These are phyloP conservation scores for Phytopythium montanum DNA, from an alignment of 352 stramenopile genomes.

Conservation along the genomic window DNA sequence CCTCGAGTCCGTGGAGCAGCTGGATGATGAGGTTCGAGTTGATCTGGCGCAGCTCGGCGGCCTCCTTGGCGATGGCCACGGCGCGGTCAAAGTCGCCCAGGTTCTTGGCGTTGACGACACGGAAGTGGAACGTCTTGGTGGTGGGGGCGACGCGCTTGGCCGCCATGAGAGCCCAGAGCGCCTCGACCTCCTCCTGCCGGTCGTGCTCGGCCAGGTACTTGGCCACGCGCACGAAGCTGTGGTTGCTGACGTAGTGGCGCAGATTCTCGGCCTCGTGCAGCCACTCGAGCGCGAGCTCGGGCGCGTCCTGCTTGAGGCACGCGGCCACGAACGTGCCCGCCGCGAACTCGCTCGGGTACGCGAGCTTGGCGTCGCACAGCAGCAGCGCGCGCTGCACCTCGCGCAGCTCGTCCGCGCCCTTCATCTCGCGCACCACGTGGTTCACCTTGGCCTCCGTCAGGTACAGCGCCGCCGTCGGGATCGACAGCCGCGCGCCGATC, in stretches of 20 bases:
- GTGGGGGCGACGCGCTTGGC: constrained; percentile 39
- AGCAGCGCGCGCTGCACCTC: constrained; percentile 71
- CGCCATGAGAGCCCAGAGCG: constrained; percentile 53
- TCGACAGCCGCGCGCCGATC: constrained; percentile 74
- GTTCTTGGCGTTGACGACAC: constrained; percentile 61
- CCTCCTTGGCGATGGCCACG: constrained; percentile 59
- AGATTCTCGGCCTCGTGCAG: constrained; percentile 64
- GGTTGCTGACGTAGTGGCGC: constrained; percentile 74
- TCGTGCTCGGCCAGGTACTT: constrained; percentile 50
- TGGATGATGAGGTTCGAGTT: constrained; percentile 77
- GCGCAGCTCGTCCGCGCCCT: constrained; percentile 62
- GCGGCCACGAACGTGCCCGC: constrained; percentile 59
- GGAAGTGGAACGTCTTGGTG: constrained; percentile 78
- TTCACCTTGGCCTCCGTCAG: constrained; percentile 82
- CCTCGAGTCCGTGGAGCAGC: constrained; percentile 61
- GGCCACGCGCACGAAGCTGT: constrained; percentile 74
- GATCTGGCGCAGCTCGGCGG: constrained; percentile 58
- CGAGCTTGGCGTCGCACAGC: constrained; percentile 75
- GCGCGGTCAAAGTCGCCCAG: constrained; percentile 57
- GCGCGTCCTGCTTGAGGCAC: constrained; percentile 53
- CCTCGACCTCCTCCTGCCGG: constrained; percentile 53
- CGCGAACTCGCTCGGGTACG: constrained; percentile 63
- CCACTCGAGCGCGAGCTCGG: constrained; percentile 70
- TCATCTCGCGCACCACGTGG: constrained; percentile 78
- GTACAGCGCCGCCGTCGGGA: constrained; percentile 74